Conservation (phyloP, 345 rosid species). For the Draba incana region DNA sequence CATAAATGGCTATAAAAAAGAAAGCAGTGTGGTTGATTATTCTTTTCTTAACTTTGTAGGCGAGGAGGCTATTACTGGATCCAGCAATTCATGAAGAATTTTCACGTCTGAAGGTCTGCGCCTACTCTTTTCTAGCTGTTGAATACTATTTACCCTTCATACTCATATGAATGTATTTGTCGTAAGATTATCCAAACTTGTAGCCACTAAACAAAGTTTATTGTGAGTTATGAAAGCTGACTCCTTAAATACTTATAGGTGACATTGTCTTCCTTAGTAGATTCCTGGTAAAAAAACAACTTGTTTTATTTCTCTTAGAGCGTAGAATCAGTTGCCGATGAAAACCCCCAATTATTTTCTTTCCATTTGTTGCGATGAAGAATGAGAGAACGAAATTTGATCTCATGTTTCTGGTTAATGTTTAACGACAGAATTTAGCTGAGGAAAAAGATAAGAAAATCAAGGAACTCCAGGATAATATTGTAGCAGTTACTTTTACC, state of each 20-base stretch:
- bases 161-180: conserved; percentile 5
- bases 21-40: background rate
- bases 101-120: conserved; percentile 78
- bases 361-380: background rate
- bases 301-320: conserved; percentile 13
- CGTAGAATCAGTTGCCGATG: background rate
- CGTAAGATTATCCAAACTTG: background rate
- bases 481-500: conserved; percentile 86
- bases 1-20: background rate
- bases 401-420: background rate
- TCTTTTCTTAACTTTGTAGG: conserved; percentile 51
- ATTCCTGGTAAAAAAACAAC: background rate
- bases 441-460: conserved; percentile 97
- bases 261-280: background rate
- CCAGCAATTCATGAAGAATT: conserved; percentile 98
- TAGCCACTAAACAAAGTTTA: background rate
- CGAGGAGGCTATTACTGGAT: conserved; percentile 89
- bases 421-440: conserved; percentile 69
- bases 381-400: conserved; percentile 10
- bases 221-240: background rate
- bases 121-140: conserved; percentile 24
- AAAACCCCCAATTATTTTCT: background rate
- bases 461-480: conserved; percentile 90
- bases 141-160: background rate
- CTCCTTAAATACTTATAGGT: conserved; percentile 6